These are phyloP conservation scores for Saccharomyces pastorianus DNA, from an alignment of 1,139 yeast species.

Conservation along the genomic window DNA sequence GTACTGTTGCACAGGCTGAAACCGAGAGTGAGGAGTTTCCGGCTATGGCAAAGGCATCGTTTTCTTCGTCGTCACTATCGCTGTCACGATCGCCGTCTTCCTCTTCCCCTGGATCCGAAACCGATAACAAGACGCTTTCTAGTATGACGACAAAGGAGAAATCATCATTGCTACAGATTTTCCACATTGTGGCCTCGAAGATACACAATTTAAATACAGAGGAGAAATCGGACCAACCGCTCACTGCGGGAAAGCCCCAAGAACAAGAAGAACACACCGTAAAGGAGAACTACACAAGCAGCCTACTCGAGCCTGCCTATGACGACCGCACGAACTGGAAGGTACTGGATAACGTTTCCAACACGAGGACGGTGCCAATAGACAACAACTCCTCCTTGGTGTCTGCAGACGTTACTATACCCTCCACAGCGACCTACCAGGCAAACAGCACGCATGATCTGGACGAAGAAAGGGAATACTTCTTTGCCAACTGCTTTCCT, in stretches of 20 bases:
- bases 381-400: conserved; percentile 7
- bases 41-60: background rate
- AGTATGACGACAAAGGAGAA: background rate
- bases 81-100: background rate
- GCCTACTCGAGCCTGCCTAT: background rate
- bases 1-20: background rate
- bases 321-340: conserved; percentile 4
- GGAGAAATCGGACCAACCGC: background rate
- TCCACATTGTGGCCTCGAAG: background rate
- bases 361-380: conserved; percentile 20
- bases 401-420: background rate
- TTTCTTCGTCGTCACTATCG: background rate
- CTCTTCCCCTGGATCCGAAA: background rate
- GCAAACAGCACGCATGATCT: conserved; percentile 9
- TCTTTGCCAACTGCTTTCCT: conserved; percentile 77
- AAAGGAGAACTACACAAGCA: background rate
- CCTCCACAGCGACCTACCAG: conserved; percentile 3
- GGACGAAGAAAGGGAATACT: conserved; percentile 43
- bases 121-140: background rate
- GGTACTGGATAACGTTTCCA: conserved; percentile 19
- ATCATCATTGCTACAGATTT: background rate
- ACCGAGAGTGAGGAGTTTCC: background rate
- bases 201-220: background rate
- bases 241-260: conserved; percentile 5
- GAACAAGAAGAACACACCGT: background rate